Evolutionary conservation across 176 grass and related monocot genomes (phyloP).

Genomic region (Triticum turgidum): DNA sequence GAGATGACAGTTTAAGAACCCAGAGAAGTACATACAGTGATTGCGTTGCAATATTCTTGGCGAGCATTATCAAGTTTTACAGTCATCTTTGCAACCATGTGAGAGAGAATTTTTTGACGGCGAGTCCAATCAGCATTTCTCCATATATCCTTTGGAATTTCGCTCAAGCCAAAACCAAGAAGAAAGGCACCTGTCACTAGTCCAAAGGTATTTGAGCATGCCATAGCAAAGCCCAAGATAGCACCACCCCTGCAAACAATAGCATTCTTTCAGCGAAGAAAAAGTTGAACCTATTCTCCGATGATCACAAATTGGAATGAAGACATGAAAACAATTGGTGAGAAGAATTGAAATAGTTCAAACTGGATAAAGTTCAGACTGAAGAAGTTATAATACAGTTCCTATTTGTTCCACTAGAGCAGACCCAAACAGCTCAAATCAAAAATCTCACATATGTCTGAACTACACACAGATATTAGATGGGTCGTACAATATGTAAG

Average conservation of each 20-base stretch:
- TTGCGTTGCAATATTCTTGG: constrained; percentile 97
- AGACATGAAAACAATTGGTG: not conserved
- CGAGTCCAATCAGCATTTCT: constrained; percentile 89
- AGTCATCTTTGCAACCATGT: constrained; percentile 90
- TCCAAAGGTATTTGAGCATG: constrained; percentile 98
- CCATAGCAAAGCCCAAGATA: constrained; percentile 97
- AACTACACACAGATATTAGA: not conserved
- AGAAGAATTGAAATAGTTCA: not conserved
- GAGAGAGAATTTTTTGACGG: constrained; percentile 85
- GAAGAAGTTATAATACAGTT: not conserved
- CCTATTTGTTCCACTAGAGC: not conserved
- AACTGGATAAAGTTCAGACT: not conserved
- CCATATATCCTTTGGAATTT: constrained; percentile 97
- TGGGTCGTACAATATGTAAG: not conserved
- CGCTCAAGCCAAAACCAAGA: constrained; percentile 98
- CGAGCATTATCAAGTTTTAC: constrained; percentile 88
- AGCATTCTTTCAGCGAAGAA: constrained; percentile 14
- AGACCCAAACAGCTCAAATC: not conserved
- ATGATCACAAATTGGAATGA: not conserved
- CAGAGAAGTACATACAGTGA: constrained; percentile 60
- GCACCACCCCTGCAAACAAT: constrained; percentile 64
- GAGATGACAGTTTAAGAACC: not conserved
- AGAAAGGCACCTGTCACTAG: constrained; percentile 98
- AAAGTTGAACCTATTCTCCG: not conserved
- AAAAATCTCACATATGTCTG: not conserved